Evolutionary conservation across 768 basidiomycete genomes (phyloP).

Genomic region (Leccinum rimulosum): DNA sequence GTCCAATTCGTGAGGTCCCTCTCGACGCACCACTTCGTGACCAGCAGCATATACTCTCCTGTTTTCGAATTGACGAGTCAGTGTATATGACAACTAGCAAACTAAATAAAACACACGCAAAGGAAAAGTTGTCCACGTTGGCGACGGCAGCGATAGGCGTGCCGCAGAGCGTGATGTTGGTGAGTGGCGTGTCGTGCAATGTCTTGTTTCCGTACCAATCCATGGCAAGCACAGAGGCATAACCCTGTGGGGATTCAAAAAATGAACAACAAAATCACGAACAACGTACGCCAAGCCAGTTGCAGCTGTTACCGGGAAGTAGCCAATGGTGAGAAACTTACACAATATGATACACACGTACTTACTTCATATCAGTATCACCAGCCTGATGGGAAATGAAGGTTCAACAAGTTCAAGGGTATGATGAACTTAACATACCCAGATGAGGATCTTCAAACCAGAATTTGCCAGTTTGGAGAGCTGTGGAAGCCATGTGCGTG

Average conservation of each 20-base stretch:
- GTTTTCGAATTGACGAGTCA: not conserved
- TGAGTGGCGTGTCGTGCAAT: conserved; percentile 39
- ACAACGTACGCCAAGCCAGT: conserved; percentile 35
- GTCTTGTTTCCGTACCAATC: conserved; percentile 44
- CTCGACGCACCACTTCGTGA: conserved; percentile 57
- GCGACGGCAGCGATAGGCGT: conserved; percentile 54
- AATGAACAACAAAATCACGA: not conserved
- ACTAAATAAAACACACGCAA: conserved; percentile 47
- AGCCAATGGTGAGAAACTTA: conserved; percentile 4
- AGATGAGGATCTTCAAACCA: conserved; percentile 38
- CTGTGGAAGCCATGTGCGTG: conserved; percentile 37
- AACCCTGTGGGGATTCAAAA: conserved; percentile 21
- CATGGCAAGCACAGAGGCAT: conserved; percentile 42
- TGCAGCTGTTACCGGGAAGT: conserved; percentile 8
- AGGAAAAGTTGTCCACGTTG: conserved; percentile 65
- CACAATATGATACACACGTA: conserved; percentile 2
- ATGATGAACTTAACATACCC: conserved; percentile 28
- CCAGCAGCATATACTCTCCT: conserved; percentile 58
- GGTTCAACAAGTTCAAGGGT: not conserved
- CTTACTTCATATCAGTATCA: conserved; percentile 25
- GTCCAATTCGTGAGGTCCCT: not conserved
- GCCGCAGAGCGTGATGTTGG: conserved; percentile 56
- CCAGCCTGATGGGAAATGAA: conserved; percentile 19
- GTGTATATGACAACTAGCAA: too few relatives aligned
- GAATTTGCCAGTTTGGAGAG: conserved; percentile 36